Percentiles rank a stretch among this genome's conserved stretches.
Conservation (phyloP, 148 eudicot species). For the Rhododendron molle region DNA sequence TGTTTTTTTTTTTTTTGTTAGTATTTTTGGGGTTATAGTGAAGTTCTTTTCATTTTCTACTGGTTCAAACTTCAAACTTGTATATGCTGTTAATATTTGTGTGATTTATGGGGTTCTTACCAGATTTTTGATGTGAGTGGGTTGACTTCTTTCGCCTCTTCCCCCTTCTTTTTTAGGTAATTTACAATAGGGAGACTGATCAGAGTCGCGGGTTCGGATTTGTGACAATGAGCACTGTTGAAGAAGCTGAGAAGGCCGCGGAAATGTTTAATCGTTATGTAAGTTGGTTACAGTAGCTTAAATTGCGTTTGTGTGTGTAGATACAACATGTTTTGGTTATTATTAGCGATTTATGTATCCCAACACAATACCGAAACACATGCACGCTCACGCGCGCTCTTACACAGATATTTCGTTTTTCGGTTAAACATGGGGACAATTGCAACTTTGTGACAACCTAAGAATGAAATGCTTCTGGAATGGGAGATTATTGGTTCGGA, state of each 20-base stretch:
- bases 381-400: too few relatives aligned
- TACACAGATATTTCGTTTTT: too few relatives aligned
- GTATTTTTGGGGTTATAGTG: conserved; percentile 64
- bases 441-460: not conserved
- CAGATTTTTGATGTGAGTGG: not conserved
- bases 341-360: not conserved
- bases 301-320: not conserved
- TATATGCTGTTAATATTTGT: conserved; percentile 2
- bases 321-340: not conserved
- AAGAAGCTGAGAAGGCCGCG: conserved; percentile 81
- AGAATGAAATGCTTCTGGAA: not conserved
- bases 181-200: conserved; percentile 87
- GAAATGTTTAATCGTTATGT: conserved; percentile 69
- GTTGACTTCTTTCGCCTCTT: not conserved
- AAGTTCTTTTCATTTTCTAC: conserved; percentile 23
- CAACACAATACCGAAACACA: not conserved
- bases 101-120: not conserved
- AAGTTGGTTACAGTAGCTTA: conserved; percentile 22
- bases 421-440: not conserved
- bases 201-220: conserved; percentile 92
- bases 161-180: conserved; percentile 45
- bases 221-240: conserved; percentile 91
- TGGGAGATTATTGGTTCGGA: not conserved
- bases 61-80: not conserved
- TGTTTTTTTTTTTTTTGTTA: not conserved